Evolutionary conservation across 2,329 filamentous ascomycete genomes (phyloP).

Genomic region (Penicillium griseofulvum): DNA sequence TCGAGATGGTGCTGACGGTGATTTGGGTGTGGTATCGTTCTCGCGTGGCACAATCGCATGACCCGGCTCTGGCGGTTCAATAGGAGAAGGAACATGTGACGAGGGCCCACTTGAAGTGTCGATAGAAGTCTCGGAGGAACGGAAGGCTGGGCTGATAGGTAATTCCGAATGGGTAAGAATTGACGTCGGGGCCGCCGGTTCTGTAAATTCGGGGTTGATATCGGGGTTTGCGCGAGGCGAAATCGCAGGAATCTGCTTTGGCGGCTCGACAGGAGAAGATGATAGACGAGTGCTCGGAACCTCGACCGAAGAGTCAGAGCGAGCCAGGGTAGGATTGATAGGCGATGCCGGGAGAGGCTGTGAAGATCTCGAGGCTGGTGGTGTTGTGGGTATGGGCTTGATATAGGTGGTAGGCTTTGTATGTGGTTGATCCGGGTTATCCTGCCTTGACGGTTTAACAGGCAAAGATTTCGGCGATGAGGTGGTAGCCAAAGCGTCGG

Average conservation of each 20-base stretch:
- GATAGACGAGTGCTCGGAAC: background rate
- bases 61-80: background rate
- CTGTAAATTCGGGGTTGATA: background rate
- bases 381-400: background rate
- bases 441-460: background rate
- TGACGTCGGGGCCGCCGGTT: slow-evolving; percentile 1
- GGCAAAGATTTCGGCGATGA: background rate
- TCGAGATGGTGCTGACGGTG: background rate
- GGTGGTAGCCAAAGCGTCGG: background rate
- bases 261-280: background rate
- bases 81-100: background rate
- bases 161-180: slow-evolving; percentile 12
- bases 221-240: background rate
- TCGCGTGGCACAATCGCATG: background rate
- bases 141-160: slow-evolving; percentile 13
- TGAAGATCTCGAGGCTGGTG: slow-evolving; percentile 18
- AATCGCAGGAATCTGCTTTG: background rate
- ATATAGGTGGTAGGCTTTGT: background rate
- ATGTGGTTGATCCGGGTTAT: background rate
- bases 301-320: background rate
- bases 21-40: background rate
- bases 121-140: background rate
- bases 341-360: slow-evolving; percentile 33
- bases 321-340: slow-evolving; percentile 30
- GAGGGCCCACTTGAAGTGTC: background rate